Base-by-base conservation (phyloP, 441 rosid genomes). In the Adansonia rubrostipa region DNA sequence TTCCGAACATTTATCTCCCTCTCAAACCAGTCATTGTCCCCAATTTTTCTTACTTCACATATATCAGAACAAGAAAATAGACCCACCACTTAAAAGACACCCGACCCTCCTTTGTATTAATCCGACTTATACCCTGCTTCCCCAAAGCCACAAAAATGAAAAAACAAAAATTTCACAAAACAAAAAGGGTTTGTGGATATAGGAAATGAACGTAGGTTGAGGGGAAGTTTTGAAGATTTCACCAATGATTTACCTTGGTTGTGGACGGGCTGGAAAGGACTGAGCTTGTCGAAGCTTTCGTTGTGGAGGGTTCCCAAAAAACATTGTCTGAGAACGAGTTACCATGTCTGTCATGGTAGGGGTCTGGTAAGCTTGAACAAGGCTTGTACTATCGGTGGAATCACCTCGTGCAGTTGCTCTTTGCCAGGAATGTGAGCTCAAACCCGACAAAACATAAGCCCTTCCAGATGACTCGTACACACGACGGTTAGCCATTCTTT, bases 361-460 rank as follows among this genome's bases (percentile, higher is more conserved):
- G 10, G 96, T 92, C 80, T 88, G 93, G 83, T 92, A 92, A 50
- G 89, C 87, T 64, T 87, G 96, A 73, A 88, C 84, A 20, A 83
- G 85, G n/a, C 92, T 92, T 6, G 91, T 78, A 14, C 86, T 79
- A 63, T 84, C 85, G 0, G 86, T 92, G 57, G 91, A 86, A 75
- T 90, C 92, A 0, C 96, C 96, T 71, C 74, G n/a, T 28, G 67
- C 67, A 6, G 67, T 62, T 28, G 60, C 96, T 75, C 96, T 88
- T 84, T 92, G 96, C 96, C 93, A 90, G 9, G 92, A 89, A 47
- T 92, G 96, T 13, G 96, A 92, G 82, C 96, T 90, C 81, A 92
- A 79, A 50, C 96, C 96, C 0, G 96, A 90, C 19, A 92, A 87
- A 20, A 92, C 90, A 19, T 92, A 92, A 45, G 96, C 93, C 73